These are phyloP conservation scores for Porogramme epimiltina DNA, from an alignment of 1,284 basidiomycete species.

Conservation along the genomic window DNA sequence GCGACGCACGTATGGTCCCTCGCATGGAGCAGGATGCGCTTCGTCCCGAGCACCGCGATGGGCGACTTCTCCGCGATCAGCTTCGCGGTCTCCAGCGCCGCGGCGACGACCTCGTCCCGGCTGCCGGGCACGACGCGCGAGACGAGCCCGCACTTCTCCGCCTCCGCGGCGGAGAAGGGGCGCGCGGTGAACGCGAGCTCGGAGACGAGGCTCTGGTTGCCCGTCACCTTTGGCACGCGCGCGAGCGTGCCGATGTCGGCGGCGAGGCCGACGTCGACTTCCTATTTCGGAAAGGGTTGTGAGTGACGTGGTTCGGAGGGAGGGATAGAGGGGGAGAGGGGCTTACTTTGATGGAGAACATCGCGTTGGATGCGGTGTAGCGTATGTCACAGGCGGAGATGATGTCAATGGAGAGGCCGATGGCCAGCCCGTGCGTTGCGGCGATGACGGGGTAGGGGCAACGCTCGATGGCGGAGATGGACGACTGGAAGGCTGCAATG, in stretches of 20 bases:
- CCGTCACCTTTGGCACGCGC: constrained; percentile 80
- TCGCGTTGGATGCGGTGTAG: constrained; percentile 62
- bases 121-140: constrained; percentile 76
- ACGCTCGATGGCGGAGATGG: constrained; percentile 70
- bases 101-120: constrained; percentile 53
- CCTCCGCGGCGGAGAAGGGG: constrained; percentile 73
- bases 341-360: constrained; percentile 79
- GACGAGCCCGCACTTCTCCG: constrained; percentile 75
- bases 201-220: constrained; percentile 76
- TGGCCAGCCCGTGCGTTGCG: constrained; percentile 76
- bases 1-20: constrained; percentile 70
- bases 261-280: constrained; percentile 89
- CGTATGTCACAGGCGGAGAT: constrained; percentile 83
- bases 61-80: constrained; percentile 81
- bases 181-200: constrained; percentile 85
- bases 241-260: constrained; percentile 92
- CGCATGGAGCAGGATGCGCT: constrained; percentile 74
- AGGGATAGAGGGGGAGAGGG: neutral
- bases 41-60: constrained; percentile 81
- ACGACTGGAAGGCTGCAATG: constrained; percentile 72
- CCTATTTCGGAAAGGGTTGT: constrained; percentile 45
- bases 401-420: constrained; percentile 82
- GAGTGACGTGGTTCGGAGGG: neutral
- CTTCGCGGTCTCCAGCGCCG: constrained; percentile 68
- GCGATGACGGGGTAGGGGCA: constrained; percentile 85